Percentiles rank a stretch among this genome's conserved stretches.
phyloP scores from a whole-genome alignment of 1,284 basidiomycete species.

The Ganoderma multipileum region DNA sequence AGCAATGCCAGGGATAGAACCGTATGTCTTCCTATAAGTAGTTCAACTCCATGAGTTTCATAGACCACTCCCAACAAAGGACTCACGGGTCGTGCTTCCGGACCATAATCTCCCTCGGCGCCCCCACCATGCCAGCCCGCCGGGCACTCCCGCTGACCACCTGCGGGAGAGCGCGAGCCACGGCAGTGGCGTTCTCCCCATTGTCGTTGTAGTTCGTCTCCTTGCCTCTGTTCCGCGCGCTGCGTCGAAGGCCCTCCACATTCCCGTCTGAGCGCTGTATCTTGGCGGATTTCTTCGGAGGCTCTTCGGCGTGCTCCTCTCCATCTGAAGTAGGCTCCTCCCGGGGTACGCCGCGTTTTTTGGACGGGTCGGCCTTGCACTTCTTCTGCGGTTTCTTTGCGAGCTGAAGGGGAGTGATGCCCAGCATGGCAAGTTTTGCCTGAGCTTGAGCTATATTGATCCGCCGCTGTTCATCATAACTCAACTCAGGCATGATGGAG shows the following conservation, averaged over 20 bases:
- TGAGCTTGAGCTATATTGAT: conserved; percentile 60
- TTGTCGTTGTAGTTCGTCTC: conserved; percentile 58
- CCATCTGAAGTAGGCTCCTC: conserved; percentile 37
- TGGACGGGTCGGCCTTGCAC: conserved; percentile 49
- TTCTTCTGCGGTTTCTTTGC: conserved; percentile 41
- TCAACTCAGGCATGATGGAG: conserved; percentile 20
- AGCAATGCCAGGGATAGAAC: conserved; percentile 73
- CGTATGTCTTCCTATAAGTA: conserved; percentile 53
- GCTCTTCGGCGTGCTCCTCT: conserved; percentile 23
- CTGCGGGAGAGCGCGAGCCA: conserved; percentile 23
- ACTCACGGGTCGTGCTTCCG: conserved; percentile 72
- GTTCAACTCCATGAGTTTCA: not conserved
- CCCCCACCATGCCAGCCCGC: conserved; percentile 24
- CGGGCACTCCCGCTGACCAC: conserved; percentile 29
- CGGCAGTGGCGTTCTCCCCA: conserved; percentile 22
- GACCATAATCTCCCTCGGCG: conserved; percentile 38
- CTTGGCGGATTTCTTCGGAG: conserved; percentile 27
- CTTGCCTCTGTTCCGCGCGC: conserved; percentile 67
- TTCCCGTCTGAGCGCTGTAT: conserved; percentile 18
- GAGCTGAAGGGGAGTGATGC: conserved; percentile 35
- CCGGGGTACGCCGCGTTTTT: conserved; percentile 41
- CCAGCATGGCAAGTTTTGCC: conserved; percentile 49
- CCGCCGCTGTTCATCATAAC: conserved; percentile 44
- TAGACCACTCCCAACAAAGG: not conserved
- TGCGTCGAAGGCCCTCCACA: conserved; percentile 55